phyloP scores from a whole-genome alignment of 345 rosid species.

The Leavenworthia alabamica region DNA sequence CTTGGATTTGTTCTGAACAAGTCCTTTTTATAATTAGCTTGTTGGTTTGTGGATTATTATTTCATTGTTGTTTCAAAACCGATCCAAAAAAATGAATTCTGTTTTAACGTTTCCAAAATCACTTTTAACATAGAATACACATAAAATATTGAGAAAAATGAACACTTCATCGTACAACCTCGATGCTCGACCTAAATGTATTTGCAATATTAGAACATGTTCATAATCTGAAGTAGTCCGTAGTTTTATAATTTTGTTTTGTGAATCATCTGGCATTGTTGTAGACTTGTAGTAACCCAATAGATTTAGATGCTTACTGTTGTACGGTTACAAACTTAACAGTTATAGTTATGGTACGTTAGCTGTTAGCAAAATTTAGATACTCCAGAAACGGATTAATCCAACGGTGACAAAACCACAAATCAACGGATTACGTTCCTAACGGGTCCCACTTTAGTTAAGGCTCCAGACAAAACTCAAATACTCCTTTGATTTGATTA shows the following conservation, averaged over 20 bases:
- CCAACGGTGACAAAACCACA: neutral
- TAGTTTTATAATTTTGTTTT: no score
- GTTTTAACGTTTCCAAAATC: neutral
- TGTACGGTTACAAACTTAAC: constrained; percentile 1
- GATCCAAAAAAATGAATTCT: neutral
- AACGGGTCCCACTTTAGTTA: neutral
- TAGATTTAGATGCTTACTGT: neutral
- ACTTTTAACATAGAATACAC: neutral
- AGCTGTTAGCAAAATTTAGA: constrained; percentile 3
- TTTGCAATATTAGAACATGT: neutral
- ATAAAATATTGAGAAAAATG: neutral
- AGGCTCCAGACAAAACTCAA: neutral
- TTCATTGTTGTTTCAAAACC: neutral
- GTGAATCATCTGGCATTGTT: neutral
- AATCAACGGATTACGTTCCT: neutral
- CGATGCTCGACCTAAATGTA: neutral
- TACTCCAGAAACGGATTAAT: neutral
- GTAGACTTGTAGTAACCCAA: neutral
- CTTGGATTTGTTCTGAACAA: constrained; percentile 8
- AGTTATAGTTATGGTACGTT: neutral
- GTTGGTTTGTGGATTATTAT: constrained; percentile 13
- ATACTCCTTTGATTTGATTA: no score
- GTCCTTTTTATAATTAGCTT: constrained; percentile 3
- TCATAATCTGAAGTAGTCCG: neutral
- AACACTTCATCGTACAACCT: neutral